phyloP scores from a whole-genome alignment of 1,139 yeast species.

The Hemisphaericaspora subhashii region DNA sequence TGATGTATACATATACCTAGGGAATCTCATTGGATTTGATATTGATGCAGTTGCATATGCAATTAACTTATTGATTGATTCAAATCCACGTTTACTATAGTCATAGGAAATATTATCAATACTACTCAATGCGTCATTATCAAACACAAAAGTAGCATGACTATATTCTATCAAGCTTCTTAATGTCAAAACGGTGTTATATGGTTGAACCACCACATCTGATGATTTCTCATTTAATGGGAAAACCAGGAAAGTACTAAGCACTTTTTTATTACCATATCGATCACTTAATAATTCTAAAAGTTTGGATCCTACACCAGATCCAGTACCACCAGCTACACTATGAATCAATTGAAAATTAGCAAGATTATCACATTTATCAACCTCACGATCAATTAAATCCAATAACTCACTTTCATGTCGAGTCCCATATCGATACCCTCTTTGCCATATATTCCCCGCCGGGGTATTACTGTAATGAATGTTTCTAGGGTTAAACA shows the following conservation, averaged over 20 bases:
- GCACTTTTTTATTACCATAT: constrained; percentile 73
- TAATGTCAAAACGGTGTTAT: constrained; percentile 81
- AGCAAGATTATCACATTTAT: constrained; percentile 84
- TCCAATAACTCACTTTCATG: constrained; percentile 74
- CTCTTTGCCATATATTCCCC: constrained; percentile 94
- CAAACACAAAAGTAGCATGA: constrained; percentile 85
- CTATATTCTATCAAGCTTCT: constrained; percentile 79
- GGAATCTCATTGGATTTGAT: constrained; percentile 87
- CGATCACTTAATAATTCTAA: constrained; percentile 79
- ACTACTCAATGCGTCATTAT: constrained; percentile 78
- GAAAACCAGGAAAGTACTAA: constrained; percentile 84
- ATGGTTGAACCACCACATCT: constrained; percentile 97
- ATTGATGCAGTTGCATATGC: constrained; percentile 82
- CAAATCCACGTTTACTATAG: constrained; percentile 36
- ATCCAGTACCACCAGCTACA: constrained; percentile 99
- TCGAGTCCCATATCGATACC: constrained; percentile 73
- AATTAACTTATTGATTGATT: constrained; percentile 81
- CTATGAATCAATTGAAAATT: constrained; percentile 92
- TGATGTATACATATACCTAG: constrained; percentile 88
- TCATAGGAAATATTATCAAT: constrained; percentile 56
- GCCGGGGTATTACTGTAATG: constrained; percentile 85
- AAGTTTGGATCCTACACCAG: constrained; percentile 86
- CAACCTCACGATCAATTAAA: constrained; percentile 87
- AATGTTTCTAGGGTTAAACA: constrained; percentile 83
- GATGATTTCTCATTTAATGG: constrained; percentile 76